Conservation (phyloP, 2,329 filamentous ascomycete species). For the Penicillium sclerotiorum region DNA sequence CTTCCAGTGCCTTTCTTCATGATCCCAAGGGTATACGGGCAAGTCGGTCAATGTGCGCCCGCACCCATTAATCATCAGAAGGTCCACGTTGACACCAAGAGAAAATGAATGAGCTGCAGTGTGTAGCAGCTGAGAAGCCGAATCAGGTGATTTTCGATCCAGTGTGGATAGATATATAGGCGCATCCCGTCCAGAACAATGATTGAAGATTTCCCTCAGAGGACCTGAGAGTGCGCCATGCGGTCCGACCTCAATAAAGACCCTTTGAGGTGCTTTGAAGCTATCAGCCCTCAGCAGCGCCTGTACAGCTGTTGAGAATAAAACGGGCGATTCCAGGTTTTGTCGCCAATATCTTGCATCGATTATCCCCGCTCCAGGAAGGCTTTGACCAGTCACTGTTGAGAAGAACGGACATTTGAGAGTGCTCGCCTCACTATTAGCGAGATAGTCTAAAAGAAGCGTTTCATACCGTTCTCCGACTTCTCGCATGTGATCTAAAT, state of each 20-base stretch:
- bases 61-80: slow-evolving; percentile 8
- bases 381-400: neutral
- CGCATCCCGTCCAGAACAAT: neutral
- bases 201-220: slow-evolving; percentile 17
- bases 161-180: slow-evolving; percentile 1
- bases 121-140: neutral
- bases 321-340: slow-evolving; percentile 24
- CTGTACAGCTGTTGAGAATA: slow-evolving; percentile 19
- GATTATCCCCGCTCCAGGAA: neutral
- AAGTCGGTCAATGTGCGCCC: slow-evolving; percentile 21
- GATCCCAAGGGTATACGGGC: slow-evolving; percentile 30
- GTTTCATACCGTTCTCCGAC: neutral
- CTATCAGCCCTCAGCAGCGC: neutral
- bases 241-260: slow-evolving; percentile 39
- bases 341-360: slow-evolving; percentile 23
- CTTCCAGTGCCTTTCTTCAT: neutral
- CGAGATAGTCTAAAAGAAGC: neutral
- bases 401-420: slow-evolving; percentile 10
- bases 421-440: too few relatives aligned
- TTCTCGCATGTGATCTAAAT: slow-evolving; percentile 4
- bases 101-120: neutral
- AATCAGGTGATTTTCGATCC: neutral
- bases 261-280: neutral
- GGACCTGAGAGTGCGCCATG: slow-evolving; percentile 40
- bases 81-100: neutral